Conservation (phyloP, 495 filamentous ascomycete genomes). For the Letharia columbiana region DNA sequence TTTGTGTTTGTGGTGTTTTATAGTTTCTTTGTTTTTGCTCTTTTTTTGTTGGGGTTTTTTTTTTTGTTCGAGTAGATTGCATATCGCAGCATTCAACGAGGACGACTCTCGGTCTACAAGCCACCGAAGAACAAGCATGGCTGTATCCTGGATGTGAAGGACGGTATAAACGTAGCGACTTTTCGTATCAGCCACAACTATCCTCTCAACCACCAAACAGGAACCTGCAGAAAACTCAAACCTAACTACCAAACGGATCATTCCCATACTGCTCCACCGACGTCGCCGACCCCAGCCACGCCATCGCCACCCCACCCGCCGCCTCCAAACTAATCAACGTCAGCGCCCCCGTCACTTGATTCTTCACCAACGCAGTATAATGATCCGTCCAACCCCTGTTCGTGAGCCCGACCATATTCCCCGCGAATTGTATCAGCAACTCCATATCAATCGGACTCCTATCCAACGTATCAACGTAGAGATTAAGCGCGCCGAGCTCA, state of each 20-base stretch:
- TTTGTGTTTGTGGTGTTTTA: no score
- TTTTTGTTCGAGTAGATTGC: no score
- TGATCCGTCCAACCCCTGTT: background rate
- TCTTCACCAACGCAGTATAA: background rate
- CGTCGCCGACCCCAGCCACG: background rate
- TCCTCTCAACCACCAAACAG: no score
- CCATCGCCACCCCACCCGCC: background rate
- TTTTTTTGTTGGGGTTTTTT: no score
- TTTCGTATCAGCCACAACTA: no score
- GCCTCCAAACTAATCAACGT: background rate
- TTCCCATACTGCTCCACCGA: background rate
- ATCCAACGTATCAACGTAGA: background rate
- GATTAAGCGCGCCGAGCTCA: background rate
- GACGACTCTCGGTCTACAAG: no score
- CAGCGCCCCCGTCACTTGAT: background rate
- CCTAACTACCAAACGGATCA: background rate
- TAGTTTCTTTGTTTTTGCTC: no score
- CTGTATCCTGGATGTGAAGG: no score
- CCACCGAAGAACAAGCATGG: no score
- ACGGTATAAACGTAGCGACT: no score
- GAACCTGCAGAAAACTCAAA: no score
- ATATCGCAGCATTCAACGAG: no score
- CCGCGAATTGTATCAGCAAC: background rate
- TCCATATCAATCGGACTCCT: background rate
- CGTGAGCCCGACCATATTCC: background rate